Percentiles rank a stretch among this genome's conserved stretches.
phyloP scores from a whole-genome alignment of 2,329 filamentous ascomycete species.

The Fusarium tanahbumbuense region DNA sequence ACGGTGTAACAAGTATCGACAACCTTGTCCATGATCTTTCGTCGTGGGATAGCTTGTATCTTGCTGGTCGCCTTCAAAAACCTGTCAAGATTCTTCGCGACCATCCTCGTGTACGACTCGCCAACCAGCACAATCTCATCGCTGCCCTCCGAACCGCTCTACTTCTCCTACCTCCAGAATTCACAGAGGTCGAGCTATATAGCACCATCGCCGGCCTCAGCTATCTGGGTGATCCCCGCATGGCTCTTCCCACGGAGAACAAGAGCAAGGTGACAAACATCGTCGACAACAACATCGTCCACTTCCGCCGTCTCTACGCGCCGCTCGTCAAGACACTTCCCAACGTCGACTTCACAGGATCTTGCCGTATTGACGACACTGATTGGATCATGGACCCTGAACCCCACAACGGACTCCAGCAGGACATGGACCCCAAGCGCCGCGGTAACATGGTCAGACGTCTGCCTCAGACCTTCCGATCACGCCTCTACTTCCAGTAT shows the following conservation, averaged over 20 bases:
- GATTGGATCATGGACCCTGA: slow-evolving; percentile 57
- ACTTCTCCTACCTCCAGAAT: slow-evolving; percentile 82
- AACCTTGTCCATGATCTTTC: slow-evolving; percentile 88
- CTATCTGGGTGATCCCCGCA: slow-evolving; percentile 96
- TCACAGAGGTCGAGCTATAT: slow-evolving; percentile 90
- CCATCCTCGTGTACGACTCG: slow-evolving; percentile 89
- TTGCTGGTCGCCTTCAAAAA: slow-evolving; percentile 96
- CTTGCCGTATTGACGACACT: slow-evolving; percentile 54
- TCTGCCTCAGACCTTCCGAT: slow-evolving; percentile 85
- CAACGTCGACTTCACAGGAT: slow-evolving; percentile 81
- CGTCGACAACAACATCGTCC: slow-evolving; percentile 87
- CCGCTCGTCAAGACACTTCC: slow-evolving; percentile 90
- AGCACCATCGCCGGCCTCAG: slow-evolving; percentile 91
- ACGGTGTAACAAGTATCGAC: slow-evolving; percentile 94
- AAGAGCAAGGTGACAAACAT: slow-evolving; percentile 95
- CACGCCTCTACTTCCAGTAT: slow-evolving; percentile 93
- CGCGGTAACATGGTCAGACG: slow-evolving; percentile 97
- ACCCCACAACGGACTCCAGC: slow-evolving; percentile 75
- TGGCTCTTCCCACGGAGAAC: slow-evolving; percentile 90
- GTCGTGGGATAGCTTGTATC: slow-evolving; percentile 93
- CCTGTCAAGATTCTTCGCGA: slow-evolving; percentile 98
- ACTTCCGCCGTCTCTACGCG: slow-evolving; percentile 91
- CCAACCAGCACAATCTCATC: slow-evolving; percentile 95
- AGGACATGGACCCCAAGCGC: slow-evolving; percentile 93
- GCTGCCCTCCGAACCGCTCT: slow-evolving; percentile 91